Conservation (phyloP, 306 rosid genomes). For the Morella rubra region DNA sequence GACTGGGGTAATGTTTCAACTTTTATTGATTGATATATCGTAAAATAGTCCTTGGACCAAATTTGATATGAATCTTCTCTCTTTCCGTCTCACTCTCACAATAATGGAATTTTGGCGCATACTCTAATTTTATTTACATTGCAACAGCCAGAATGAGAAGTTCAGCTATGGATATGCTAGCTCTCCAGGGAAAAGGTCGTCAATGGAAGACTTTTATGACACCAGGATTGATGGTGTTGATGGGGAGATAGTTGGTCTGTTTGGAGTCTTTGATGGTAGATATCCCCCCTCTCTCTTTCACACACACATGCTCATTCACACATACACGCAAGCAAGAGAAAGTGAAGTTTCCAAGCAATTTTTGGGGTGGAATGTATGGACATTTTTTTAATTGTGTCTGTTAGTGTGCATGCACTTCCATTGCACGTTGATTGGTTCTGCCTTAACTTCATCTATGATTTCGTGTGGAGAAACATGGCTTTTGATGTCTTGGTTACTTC, state of each 20-base stretch:
- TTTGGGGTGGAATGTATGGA: not conserved
- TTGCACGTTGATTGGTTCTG: not conserved
- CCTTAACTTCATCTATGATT: not conserved
- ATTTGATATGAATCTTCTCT: not conserved
- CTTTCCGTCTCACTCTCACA: not conserved
- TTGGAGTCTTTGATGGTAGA: constrained; percentile 93
- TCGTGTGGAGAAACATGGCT: not conserved
- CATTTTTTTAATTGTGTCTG: not conserved
- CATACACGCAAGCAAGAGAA: not conserved
- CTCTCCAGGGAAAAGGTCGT: constrained; percentile 87
- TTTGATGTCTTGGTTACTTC: not conserved
- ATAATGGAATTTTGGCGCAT: constrained; percentile 16
- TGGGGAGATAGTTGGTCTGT: constrained; percentile 90
- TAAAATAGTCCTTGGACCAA: not conserved
- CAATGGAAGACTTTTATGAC: constrained; percentile 96
- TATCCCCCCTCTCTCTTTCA: constrained; percentile 16
- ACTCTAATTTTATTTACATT: constrained; percentile 30
- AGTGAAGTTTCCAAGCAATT: not conserved
- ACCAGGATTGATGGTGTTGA: constrained; percentile 93
- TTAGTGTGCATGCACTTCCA: constrained; percentile 5
- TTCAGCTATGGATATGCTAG: constrained; percentile 98
- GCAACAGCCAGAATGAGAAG: constrained; percentile 74
- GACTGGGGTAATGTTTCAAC: not conserved
- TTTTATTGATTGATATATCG: not conserved
- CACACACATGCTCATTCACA: not conserved